phyloP scores from a whole-genome alignment of 1,139 yeast genomes.

The Blastobotrys persicus region DNA sequence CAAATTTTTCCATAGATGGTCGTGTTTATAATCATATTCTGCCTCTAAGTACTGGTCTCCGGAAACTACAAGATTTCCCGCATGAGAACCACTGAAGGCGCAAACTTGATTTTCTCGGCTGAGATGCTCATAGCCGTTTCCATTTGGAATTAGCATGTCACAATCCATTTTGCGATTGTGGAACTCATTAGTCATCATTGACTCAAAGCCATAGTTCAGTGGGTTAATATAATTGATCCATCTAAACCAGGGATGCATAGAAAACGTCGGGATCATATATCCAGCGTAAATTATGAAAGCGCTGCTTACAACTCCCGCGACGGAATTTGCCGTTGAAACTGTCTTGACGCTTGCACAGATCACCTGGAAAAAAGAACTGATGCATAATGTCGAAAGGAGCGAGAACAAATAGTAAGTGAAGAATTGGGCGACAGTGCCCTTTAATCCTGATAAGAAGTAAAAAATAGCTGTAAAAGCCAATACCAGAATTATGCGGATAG shows the following conservation, averaged over 20 bases:
- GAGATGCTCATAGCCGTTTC: slow-evolving; percentile 39
- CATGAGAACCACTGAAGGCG: slow-evolving; percentile 40
- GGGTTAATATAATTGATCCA: slow-evolving; percentile 53
- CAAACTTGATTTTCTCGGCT: slow-evolving; percentile 43
- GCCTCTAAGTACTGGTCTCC: slow-evolving; percentile 44
- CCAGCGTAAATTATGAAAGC: slow-evolving; percentile 51
- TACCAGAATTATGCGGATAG: slow-evolving; percentile 36
- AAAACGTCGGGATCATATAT: slow-evolving; percentile 48
- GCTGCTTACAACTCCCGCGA: slow-evolving; percentile 47
- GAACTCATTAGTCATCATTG: slow-evolving; percentile 48
- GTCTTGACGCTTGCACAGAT: slow-evolving; percentile 55
- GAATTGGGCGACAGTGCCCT: slow-evolving; percentile 43
- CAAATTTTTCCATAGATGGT: slow-evolving; percentile 41
- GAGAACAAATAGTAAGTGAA: slow-evolving; percentile 39
- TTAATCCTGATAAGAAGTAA: slow-evolving; percentile 42
- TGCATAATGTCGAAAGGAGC: slow-evolving; percentile 32
- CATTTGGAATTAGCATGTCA: slow-evolving; percentile 34
- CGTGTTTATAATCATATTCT: slow-evolving; percentile 38
- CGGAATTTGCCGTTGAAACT: slow-evolving; percentile 54
- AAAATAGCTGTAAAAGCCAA: slow-evolving; percentile 38
- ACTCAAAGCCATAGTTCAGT: slow-evolving; percentile 46
- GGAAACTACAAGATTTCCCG: slow-evolving; percentile 42
- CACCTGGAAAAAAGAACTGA: slow-evolving; percentile 57
- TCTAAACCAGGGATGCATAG: slow-evolving; percentile 52
- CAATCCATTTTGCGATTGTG: slow-evolving; percentile 44